Evolutionary conservation across 2,329 filamentous ascomycete species (phyloP).

Genomic region (Fusarium sp.): DNA sequence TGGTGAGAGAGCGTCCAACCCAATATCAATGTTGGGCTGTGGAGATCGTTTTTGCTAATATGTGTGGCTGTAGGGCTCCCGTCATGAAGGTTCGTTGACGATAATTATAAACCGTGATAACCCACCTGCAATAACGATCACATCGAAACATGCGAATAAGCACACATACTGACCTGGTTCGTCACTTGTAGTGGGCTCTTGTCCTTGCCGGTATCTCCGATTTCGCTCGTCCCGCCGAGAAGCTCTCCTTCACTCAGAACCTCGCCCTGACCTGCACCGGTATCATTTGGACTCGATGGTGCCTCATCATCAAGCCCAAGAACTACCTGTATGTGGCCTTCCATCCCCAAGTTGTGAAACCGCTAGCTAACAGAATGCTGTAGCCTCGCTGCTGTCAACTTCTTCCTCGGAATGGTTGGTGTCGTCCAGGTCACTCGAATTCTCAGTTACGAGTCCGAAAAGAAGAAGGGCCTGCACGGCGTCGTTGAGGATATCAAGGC

Average conservation of each 20-base stretch:
- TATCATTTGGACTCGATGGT: conserved; percentile 98
- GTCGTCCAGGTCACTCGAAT: conserved; percentile 86
- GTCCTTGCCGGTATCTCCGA: conserved; percentile 93
- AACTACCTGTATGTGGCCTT: conserved; percentile 79
- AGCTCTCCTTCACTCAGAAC: conserved; percentile 94
- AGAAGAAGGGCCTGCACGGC: conserved; percentile 62
- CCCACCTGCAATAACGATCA: not conserved
- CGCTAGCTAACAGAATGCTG: conserved; percentile 3
- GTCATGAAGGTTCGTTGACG: conserved; percentile 77
- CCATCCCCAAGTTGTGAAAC: not conserved
- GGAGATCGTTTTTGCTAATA: conserved; percentile 37
- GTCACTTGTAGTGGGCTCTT: conserved; percentile 78
- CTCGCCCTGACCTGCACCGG: conserved; percentile 89
- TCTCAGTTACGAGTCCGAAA: conserved; percentile 69
- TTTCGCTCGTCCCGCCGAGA: conserved; percentile 89
- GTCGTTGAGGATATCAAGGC: conserved; percentile 57
- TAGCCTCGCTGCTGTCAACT: conserved; percentile 94
- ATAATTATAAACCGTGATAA: not conserved
- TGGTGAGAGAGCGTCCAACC: conserved; percentile 67
- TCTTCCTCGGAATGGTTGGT: conserved; percentile 93
- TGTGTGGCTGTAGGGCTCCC: conserved; percentile 73
- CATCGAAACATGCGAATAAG: not conserved
- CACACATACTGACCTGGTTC: conserved; percentile 22
- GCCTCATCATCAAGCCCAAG: conserved; percentile 93
- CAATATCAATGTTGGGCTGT: not conserved